phyloP scores from a whole-genome alignment of 805 yeast genomes.

The Blastobotrys peoriensis region DNA sequence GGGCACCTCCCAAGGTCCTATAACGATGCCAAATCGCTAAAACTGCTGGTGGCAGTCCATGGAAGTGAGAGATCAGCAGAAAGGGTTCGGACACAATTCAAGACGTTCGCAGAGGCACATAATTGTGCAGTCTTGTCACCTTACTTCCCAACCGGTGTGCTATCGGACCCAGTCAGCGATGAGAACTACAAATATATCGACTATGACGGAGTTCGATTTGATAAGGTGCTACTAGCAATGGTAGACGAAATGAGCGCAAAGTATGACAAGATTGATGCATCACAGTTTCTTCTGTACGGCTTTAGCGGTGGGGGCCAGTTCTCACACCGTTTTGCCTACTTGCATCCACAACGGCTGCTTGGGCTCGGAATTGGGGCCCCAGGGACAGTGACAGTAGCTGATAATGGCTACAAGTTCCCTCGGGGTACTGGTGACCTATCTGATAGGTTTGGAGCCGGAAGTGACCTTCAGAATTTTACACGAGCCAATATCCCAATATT shows the following conservation, averaged over 20 bases:
- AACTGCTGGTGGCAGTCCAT: conserved; percentile 12
- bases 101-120: conserved; percentile 12
- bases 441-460: too few species aligned
- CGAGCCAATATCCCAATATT: too few species aligned
- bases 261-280: conserved; percentile 5
- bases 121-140: conserved; percentile 10
- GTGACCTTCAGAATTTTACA: too few species aligned
- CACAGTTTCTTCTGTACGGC: conserved; percentile 8
- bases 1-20: conserved; percentile 7
- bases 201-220: conserved; percentile 7
- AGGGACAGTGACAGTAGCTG: conserved; percentile 10
- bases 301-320: conserved; percentile 14
- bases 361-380: conserved; percentile 13
- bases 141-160: conserved; percentile 10
- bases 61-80: conserved; percentile 13
- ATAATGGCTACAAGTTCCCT: too few species aligned
- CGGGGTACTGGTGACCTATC: too few species aligned
- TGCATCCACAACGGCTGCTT: conserved; percentile 10
- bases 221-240: conserved; percentile 6
- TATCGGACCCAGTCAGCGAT: conserved; percentile 2
- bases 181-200: conserved; percentile 12
- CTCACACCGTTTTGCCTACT: conserved; percentile 10
- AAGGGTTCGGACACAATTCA: conserved; percentile 5
- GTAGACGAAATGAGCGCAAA: conserved; percentile 5
- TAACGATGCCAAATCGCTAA: not conserved